phyloP scores from a whole-genome alignment of 2,329 filamentous ascomycete genomes.

The Neocucurbitaria cava region DNA sequence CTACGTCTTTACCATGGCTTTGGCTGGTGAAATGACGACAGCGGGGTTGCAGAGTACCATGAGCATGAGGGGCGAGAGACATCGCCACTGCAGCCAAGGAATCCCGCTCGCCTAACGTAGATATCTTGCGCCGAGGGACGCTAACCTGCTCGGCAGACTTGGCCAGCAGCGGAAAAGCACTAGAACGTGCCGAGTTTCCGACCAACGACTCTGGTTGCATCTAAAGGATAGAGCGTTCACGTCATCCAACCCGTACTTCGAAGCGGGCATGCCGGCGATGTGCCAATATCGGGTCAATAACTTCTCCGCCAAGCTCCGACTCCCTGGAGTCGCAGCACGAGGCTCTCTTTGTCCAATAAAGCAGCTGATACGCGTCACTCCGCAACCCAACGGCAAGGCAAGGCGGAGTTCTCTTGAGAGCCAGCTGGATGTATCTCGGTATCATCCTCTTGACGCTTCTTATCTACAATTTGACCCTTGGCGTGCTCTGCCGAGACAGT shows the following conservation, averaged over 20 bases:
- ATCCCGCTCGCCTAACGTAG: conserved; percentile 37
- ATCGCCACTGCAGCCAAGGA: conserved; percentile 18
- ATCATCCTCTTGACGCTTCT: conserved; percentile 11
- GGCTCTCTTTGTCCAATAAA: conserved; percentile 9
- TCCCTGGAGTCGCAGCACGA: conserved; percentile 13
- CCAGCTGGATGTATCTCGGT: conserved; percentile 5
- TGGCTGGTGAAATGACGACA: conserved; percentile 14
- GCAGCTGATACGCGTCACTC: conserved; percentile 18
- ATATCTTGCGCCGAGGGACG: conserved; percentile 15
- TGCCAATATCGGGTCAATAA: conserved; percentile 17
- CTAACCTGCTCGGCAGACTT: conserved; percentile 11
- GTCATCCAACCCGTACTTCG: conserved; percentile 23
- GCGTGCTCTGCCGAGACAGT: conserved; percentile 6
- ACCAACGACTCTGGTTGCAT: conserved; percentile 2
- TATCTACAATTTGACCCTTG: conserved; percentile 2
- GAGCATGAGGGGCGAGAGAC: conserved; percentile 21
- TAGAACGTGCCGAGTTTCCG: conserved; percentile 19
- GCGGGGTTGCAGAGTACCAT: conserved; percentile 15
- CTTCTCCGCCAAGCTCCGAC: conserved; percentile 22
- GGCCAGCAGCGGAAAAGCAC: conserved; percentile 8
- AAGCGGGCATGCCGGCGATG: conserved; percentile 9
- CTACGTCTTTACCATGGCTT: background rate
- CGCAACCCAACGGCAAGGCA: conserved; percentile 31
- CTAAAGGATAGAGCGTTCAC: conserved; percentile 11
- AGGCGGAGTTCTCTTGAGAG: conserved; percentile 22